These are phyloP conservation scores for Colletotrichum gigasporum DNA, from an alignment of 2,329 filamentous ascomycete species.

Conservation along the genomic window DNA sequence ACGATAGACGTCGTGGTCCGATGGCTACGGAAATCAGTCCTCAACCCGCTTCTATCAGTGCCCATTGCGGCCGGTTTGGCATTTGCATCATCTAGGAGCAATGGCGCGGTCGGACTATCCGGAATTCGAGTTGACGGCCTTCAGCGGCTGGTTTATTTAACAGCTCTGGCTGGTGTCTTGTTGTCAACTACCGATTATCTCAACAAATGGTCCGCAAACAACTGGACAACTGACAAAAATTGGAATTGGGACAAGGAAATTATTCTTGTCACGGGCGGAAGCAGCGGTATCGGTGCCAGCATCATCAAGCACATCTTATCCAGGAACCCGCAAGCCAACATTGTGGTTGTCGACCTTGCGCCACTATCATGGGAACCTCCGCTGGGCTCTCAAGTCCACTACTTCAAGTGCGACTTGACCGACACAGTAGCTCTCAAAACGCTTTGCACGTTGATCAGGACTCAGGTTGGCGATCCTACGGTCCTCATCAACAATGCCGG, in stretches of 20 bases:
- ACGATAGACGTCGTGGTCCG: constrained; percentile 36
- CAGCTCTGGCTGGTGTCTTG: constrained; percentile 28
- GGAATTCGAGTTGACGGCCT: background rate
- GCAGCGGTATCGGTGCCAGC: constrained; percentile 51
- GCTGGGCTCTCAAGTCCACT: constrained; percentile 35
- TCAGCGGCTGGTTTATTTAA: constrained; percentile 12
- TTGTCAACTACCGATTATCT: constrained; percentile 36
- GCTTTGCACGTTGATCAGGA: constrained; percentile 40
- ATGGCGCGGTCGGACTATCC: background rate
- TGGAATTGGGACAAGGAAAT: constrained; percentile 52
- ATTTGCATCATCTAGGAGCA: constrained; percentile 3
- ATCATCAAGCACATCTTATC: constrained; percentile 43
- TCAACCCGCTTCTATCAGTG: constrained; percentile 34
- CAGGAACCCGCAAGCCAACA: constrained; percentile 36
- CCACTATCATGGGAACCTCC: constrained; percentile 41
- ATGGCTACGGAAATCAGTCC: constrained; percentile 31
- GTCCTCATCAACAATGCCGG: constrained; percentile 49
- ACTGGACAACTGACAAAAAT: constrained; percentile 34
- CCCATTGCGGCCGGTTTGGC: constrained; percentile 31
- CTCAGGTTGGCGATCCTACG: constrained; percentile 47
- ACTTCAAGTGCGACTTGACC: constrained; percentile 50
- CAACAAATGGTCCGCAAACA: constrained; percentile 37
- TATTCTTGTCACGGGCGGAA: constrained; percentile 55
- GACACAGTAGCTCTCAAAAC: constrained; percentile 39
- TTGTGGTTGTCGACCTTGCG: constrained; percentile 46